Evolutionary conservation across 2,329 filamentous ascomycete genomes (phyloP), one percentile per base, ranked within the genome.

Genomic region (Coleophoma crateriformis): DNA sequence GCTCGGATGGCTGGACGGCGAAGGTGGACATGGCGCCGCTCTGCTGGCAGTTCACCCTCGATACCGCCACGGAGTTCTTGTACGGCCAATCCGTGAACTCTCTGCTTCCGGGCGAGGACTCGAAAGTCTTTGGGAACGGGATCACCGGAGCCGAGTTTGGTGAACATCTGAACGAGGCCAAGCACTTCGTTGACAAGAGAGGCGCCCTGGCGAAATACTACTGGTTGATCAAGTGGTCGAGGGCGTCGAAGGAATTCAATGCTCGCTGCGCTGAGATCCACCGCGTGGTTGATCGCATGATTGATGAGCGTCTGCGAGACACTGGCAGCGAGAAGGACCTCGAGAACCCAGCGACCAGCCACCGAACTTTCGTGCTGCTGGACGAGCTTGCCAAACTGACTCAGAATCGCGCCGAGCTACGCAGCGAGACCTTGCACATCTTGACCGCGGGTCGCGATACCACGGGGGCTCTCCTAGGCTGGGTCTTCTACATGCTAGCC

Each of bases 41-140:
- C 6, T 82, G 86, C 59, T 85, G 85, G 59, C 73, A 76, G 39
- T 73, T 86, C 59, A 85, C 83, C 0, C 71, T 87, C 12, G 83
- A 87, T 52, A 77, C 80, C 0, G 80, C 82, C 0, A 87, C 82
- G 0, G 69, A 74, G 38, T 50, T 64, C 40, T 47, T 67, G 7
- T 67, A 66, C 50, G 62, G 64, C 33, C 56, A 67, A 44, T 61
- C 59, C 4, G 61, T 64, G 10, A 33, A 63, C 8, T 61, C 56
- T 22, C 57, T 63, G 49, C 48, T 53, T 7, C 52, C 55, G 1
- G 60, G 61, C 34, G 53, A 47, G 2, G 51, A 48, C 12, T 17
- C 55, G 12, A 43, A 47, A 22, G 49, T 47, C 7, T 50, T 54
- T 14, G 55, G 62, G 32, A 19, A 42, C 4, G 57, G 45, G 4